Evolutionary conservation across 2,329 filamentous ascomycete species (phyloP), one percentile per base, ranked within the genome.

Genomic region (Ophiocordyceps australis): DNA sequence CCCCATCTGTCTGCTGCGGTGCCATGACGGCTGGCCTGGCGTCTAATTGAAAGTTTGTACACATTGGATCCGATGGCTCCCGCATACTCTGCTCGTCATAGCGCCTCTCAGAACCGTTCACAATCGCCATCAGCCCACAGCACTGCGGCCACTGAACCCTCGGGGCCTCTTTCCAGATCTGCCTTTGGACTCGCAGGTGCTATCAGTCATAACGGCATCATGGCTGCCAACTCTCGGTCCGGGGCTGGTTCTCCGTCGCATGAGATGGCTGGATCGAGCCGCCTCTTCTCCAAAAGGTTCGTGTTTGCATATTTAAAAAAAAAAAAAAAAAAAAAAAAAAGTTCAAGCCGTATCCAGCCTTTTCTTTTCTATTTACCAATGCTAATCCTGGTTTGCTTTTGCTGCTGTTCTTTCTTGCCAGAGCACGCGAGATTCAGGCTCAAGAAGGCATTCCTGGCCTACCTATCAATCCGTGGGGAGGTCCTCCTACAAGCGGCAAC

Each of bases 211-310:
- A 50, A 58, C 31, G 53, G 55, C 41, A 72, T 71, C 46, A 71
- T 74, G 62, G 52, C 62, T 34, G 56, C 56, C 37, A 59, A 54
- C 40, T 52, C 68, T 42, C 68, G 86, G 58, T 78, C 86, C 45
- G 83, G 85, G 61, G 74, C 82, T 60, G 85, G 85, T 49, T 98
- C 89, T 65, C 89, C 89, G 42, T 94, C 85, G 54, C 85, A 93
- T 59, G 89, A 95, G 38, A 70, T 83, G 47, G 54, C 58, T 23
- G 72, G 75, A 30, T 73, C 69, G 28, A 57, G 64, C 47, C 68
- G 86, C 41, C 62, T 95, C 32, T 94, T 79, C 54, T 83, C 83
- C 34, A 95, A 95, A 61, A 74, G 89, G 83, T 93, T 68, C 45
- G 73, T 57, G 36, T 19, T 18, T 9, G n/a, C n/a, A n/a, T n/a